A percentile compares a stretch with the other conserved stretches of the same genome.
Evolutionary conservation across 768 basidiomycete genomes (phyloP).

Genomic region (Collybiopsis confluens): DNA sequence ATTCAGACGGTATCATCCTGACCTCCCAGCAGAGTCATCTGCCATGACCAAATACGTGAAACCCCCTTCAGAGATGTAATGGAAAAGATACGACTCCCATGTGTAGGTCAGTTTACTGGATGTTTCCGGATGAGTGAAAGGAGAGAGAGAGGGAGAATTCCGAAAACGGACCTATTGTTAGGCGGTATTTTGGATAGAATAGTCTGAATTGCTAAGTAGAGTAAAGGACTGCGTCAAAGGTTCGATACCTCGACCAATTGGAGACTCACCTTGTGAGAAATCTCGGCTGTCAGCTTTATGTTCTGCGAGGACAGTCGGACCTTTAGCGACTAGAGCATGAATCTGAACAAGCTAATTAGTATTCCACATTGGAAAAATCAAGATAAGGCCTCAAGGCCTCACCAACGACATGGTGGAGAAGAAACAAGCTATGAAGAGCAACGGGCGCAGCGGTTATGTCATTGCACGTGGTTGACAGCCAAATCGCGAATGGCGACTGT

Average conservation of each 20-base stretch:
- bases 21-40: conserved; percentile 90
- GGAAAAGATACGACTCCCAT: conserved; percentile 92
- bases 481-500: too few relatives aligned
- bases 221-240: neutral
- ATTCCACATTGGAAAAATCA: neutral
- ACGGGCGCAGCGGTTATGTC: too few relatives aligned
- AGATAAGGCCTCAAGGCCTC: too few relatives aligned
- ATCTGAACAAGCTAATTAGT: conserved; percentile 40
- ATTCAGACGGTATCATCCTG: conserved; percentile 17
- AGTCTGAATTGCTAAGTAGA: conserved; percentile 64
- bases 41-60: conserved; percentile 92
- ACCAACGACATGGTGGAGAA: conserved; percentile 31
- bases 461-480: too few relatives aligned
- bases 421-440: too few relatives aligned
- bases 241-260: neutral
- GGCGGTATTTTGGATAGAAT: conserved; percentile 96
- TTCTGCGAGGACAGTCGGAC: conserved; percentile 79
- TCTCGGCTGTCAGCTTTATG: conserved; percentile 77
- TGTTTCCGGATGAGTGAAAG: neutral
- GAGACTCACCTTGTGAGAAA: conserved; percentile 78
- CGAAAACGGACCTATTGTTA: conserved; percentile 60
- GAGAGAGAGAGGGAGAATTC: conserved; percentile 17
- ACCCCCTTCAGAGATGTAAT: conserved; percentile 88
- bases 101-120: conserved; percentile 78
- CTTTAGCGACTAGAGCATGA: conserved; percentile 80